Conservation (phyloP, 2,329 filamentous ascomycete species). For the Akanthomyces dipterigenus region DNA sequence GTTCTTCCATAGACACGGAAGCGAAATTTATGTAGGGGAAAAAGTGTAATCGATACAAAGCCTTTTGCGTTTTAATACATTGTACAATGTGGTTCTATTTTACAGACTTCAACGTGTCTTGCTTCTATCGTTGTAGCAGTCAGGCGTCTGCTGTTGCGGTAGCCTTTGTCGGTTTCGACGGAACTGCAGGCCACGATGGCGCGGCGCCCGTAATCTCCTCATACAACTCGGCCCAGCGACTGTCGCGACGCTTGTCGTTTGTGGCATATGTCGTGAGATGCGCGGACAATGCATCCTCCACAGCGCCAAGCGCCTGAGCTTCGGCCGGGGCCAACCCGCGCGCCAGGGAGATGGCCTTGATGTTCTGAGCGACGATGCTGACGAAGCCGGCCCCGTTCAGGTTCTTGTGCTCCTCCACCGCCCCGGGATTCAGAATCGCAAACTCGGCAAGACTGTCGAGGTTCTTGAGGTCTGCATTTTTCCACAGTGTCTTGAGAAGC, state of each 20-base stretch:
- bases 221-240: constrained; percentile 21
- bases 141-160: background rate
- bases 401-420: constrained; percentile 1
- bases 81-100: constrained; percentile 8
- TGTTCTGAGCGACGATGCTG: constrained; percentile 23
- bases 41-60: constrained; percentile 6
- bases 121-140: background rate
- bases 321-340: constrained; percentile 31
- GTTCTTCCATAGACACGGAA: constrained; percentile 61
- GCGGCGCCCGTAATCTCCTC: constrained; percentile 22
- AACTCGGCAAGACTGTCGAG: constrained; percentile 20
- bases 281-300: constrained; percentile 30
- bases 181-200: constrained; percentile 21
- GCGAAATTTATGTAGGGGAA: background rate
- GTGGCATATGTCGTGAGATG: constrained; percentile 29
- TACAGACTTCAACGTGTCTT: background rate
- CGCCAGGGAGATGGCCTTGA: constrained; percentile 39
- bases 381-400: constrained; percentile 24
- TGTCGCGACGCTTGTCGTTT: constrained; percentile 13
- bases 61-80: background rate
- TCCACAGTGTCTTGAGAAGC: constrained; percentile 23
- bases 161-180: background rate
- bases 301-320: constrained; percentile 28
- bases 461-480: constrained; percentile 15
- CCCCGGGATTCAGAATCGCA: constrained; percentile 18